These are phyloP conservation scores for Scedosporium boydii DNA, from an alignment of 2,329 filamentous ascomycete species.

Conservation along the genomic window DNA sequence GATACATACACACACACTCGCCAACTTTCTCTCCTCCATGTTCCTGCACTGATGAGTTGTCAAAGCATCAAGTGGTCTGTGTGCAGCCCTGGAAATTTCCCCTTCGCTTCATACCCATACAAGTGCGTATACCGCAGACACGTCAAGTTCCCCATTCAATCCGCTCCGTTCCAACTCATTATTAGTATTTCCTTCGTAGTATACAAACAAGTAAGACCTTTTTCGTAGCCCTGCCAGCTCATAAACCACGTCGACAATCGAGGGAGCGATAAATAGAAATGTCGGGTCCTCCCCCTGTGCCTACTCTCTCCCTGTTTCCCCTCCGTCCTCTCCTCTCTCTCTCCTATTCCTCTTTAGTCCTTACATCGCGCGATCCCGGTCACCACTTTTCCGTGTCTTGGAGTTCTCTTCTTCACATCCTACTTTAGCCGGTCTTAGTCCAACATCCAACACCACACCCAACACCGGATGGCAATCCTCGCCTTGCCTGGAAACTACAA, in stretches of 20 bases:
- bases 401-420: no score
- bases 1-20: constrained; percentile 9
- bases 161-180: constrained; percentile 8
- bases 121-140: not conserved
- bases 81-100: constrained; percentile 19
- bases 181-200: not conserved
- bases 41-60: constrained; percentile 40
- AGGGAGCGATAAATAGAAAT: not conserved
- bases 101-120: constrained; percentile 2
- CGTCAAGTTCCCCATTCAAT: constrained; percentile 10
- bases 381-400: no score
- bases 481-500: no score
- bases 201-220: not conserved
- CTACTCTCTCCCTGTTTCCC: not conserved
- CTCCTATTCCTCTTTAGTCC: no score
- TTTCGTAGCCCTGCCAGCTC: not conserved
- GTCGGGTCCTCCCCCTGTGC: not conserved
- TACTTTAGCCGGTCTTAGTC: no score
- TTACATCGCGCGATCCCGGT: no score
- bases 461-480: no score
- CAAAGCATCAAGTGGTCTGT: constrained; percentile 33
- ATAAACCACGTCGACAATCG: not conserved
- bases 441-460: no score
- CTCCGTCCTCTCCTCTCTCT: not conserved
- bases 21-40: constrained; percentile 39